These are phyloP conservation scores for Candida krabiensis DNA, from an alignment of 805 yeast species.

Conservation along the genomic window DNA sequence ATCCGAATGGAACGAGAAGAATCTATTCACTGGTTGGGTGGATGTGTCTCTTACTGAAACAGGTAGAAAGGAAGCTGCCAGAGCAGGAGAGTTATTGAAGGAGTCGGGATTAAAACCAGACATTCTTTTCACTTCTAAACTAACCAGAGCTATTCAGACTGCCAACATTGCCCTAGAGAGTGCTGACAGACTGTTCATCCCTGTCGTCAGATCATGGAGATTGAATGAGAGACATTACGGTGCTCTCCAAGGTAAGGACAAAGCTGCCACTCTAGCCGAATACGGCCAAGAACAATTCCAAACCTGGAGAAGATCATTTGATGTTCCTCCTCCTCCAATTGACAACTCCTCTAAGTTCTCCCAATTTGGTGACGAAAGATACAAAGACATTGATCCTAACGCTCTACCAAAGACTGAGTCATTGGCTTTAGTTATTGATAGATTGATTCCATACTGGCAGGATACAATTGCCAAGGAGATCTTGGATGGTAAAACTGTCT, in stretches of 20 bases:
- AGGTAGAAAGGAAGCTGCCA: constrained; percentile 88
- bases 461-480: constrained; percentile 85
- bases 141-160: constrained; percentile 94
- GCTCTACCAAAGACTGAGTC: constrained; percentile 95
- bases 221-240: constrained; percentile 99
- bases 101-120: constrained; percentile 86
- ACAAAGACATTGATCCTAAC: constrained; percentile 77
- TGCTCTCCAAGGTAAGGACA: constrained; percentile 97
- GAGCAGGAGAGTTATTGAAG: constrained; percentile 90
- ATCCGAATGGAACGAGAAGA: constrained; percentile 98
- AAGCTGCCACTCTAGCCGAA: constrained; percentile 84
- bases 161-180: constrained; percentile 89
- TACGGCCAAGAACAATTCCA: constrained; percentile 93
- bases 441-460: constrained; percentile 96
- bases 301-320: constrained; percentile 97
- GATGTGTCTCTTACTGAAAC: constrained; percentile 81
- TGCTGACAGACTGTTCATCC: constrained; percentile 89
- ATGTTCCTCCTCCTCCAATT: constrained; percentile 92
- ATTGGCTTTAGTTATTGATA: constrained; percentile 89
- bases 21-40: constrained; percentile 98
- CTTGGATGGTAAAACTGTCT: constrained; percentile 83
- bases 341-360: constrained; percentile 77
- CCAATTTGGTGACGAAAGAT: constrained; percentile 84
- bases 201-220: constrained; percentile 95
- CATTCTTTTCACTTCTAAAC: constrained; percentile 84